Evolutionary conservation across 2,329 filamentous ascomycete genomes (phyloP), one percentile per base, ranked within the genome.

Genomic region (Beauveria varroae): DNA sequence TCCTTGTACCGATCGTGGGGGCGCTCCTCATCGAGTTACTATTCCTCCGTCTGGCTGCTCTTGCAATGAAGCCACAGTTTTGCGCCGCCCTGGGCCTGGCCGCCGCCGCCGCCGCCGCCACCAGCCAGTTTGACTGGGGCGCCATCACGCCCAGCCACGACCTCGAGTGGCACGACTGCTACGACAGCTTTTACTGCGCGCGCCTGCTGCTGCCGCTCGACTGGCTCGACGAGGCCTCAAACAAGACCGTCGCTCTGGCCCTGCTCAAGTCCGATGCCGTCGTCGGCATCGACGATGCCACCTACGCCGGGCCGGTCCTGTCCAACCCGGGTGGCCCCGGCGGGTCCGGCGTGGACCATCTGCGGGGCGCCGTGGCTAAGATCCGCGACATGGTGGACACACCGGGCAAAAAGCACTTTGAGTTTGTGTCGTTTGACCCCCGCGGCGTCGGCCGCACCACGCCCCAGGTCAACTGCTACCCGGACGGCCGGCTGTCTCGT

Each of bases 311-410:
- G 20, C 69, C 77, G 53, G 68, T 80, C 47, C 69, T 80, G 64
- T 66, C 68, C 52, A 79, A 79, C 68, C 78, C 77, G 0, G 78
- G 79, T 47, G 78, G 79, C 0, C 78, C 78, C 0, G 75, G 78
- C 30, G 73, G 69, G 22, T 76, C 75, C 0, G 78, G 78, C 9
- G 70, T 78, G 3, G 41, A 34, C 0, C 64, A 72, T 14, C 37
- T 73, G 6, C 65, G 72, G 8, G 3, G 5, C 1, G 44, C 28
- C 3, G 76, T 71, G n/a, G 61, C 52, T 2, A 22, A 56, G n/a
- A 62, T 78, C 12, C 76, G 72, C 49, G 37, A 58, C 34, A 61
- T 66, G 8, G 51, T 67, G 4, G 71, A 73, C 49, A 67, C 62
- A 12, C 67, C 67, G 3, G 69, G 68, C 22, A 65, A 62, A 28